phyloP scores from a whole-genome alignment of 345 rosid genomes.

The Eucalyptus victrix region DNA sequence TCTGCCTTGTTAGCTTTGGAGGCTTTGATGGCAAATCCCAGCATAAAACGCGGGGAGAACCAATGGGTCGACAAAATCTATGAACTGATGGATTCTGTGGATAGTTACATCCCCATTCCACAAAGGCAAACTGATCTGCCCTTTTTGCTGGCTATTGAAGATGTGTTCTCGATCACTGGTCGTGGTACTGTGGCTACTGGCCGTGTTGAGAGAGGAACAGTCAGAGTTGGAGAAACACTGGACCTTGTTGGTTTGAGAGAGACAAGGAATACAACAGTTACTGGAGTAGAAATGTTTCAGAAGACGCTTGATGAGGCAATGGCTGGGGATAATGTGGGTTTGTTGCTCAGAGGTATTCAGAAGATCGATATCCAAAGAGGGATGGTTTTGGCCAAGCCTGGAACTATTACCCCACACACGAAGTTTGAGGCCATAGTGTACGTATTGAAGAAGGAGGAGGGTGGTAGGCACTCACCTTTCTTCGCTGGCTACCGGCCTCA shows the following conservation, averaged over 20 bases:
- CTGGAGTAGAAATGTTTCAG: constrained; percentile 14
- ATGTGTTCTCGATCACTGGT: constrained; percentile 9
- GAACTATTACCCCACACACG: constrained; percentile 6
- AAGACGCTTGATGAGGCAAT: constrained; percentile 7
- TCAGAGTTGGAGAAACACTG: constrained; percentile 5
- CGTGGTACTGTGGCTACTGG: constrained; percentile 14
- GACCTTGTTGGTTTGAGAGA: constrained; percentile 8
- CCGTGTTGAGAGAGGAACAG: constrained; percentile 8
- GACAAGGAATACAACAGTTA: constrained; percentile 2
- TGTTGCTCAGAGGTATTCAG: constrained; percentile 9
- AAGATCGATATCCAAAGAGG: constrained; percentile 6
- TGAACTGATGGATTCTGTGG: constrained; percentile 9
- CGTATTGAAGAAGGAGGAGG: constrained; percentile 13
- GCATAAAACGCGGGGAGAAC: constrained; percentile 5
- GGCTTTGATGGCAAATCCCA: constrained; percentile 7
- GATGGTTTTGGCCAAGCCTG: constrained; percentile 10
- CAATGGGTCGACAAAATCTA: constrained; percentile 9
- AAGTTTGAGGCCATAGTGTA: constrained; percentile 10
- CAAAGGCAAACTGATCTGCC: constrained; percentile 9
- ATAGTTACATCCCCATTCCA: constrained; percentile 6
- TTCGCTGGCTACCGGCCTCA: constrained; percentile 23
- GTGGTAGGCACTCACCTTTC: constrained; percentile 9
- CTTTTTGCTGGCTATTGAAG: constrained; percentile 6
- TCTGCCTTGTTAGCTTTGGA: constrained; percentile 8
- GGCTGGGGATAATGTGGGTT: constrained; percentile 12